These are phyloP conservation scores for Infundibulicybe gibba DNA, from an alignment of 768 basidiomycete genomes.

Conservation along the genomic window DNA sequence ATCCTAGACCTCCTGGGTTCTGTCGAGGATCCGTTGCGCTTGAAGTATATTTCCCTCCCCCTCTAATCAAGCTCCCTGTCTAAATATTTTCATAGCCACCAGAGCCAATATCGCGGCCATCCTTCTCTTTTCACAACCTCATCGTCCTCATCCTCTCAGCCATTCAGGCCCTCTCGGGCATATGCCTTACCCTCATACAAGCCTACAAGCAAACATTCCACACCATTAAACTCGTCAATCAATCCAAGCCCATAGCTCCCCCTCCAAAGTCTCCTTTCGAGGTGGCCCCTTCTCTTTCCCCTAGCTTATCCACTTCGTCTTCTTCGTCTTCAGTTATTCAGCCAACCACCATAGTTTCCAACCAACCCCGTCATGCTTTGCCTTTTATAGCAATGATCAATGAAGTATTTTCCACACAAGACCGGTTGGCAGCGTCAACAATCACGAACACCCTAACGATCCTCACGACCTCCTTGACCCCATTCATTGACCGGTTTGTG, in stretches of 20 bases:
- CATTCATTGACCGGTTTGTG: constrained; percentile 59
- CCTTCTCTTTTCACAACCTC: constrained; percentile 40
- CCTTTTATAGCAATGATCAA: constrained; percentile 42
- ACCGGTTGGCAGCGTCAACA: constrained; percentile 45
- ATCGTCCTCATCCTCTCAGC: constrained; percentile 71
- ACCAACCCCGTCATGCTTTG: constrained; percentile 31
- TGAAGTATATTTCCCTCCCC: constrained; percentile 1
- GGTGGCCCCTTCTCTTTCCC: constrained; percentile 4
- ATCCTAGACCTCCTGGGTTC: constrained; percentile 65
- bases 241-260: constrained; percentile 20
- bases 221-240: constrained; percentile 67
- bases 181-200: constrained; percentile 64
- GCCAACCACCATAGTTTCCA: background rate
- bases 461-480: constrained; percentile 39
- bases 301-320: constrained; percentile 18
- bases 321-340: background rate
- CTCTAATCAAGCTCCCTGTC: constrained; percentile 2
- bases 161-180: constrained; percentile 67
- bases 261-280: background rate
- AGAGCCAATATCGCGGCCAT: constrained; percentile 17
- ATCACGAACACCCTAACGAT: constrained; percentile 44
- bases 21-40: constrained; percentile 26
- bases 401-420: constrained; percentile 43
- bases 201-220: constrained; percentile 60
- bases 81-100: constrained; percentile 18